phyloP scores from a whole-genome alignment of 495 filamentous ascomycete genomes.

The Talaromyces adpressus region DNA sequence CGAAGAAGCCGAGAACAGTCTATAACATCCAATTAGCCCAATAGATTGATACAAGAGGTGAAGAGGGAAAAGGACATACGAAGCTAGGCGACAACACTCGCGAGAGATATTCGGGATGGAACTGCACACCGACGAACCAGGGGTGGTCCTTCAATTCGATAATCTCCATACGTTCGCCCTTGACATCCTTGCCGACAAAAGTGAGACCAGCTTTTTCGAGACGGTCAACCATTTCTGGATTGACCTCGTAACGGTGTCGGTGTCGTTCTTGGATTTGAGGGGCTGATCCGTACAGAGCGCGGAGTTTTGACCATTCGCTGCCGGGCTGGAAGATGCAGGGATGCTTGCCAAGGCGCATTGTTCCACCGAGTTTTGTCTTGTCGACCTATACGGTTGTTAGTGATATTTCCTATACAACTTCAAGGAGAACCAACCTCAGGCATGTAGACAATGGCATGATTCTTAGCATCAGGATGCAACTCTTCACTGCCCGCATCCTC shows the following conservation, averaged over 20 bases:
- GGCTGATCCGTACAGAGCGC: constrained; percentile 60
- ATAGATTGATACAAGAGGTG: background rate
- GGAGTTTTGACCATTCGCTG: constrained; percentile 73
- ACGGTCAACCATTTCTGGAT: constrained; percentile 28
- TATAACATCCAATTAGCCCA: constrained; percentile 11
- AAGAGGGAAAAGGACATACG: background rate
- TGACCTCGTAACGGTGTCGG: constrained; percentile 43
- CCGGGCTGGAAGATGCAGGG: constrained; percentile 68
- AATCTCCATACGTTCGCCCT: constrained; percentile 82
- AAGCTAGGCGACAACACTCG: background rate
- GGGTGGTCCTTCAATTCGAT: constrained; percentile 85
- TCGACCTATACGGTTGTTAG: constrained; percentile 18
- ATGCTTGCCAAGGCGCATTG: constrained; percentile 82
- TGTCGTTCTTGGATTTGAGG: constrained; percentile 42
- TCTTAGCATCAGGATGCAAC: constrained; percentile 45
- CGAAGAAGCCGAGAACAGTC: constrained; percentile 82
- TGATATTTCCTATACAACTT: too few species aligned
- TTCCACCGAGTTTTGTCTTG: constrained; percentile 71
- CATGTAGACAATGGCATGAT: constrained; percentile 80
- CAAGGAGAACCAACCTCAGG: constrained; percentile 54
- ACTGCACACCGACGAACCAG: constrained; percentile 87
- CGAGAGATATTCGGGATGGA: constrained; percentile 73
- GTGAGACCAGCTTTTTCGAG: constrained; percentile 29
- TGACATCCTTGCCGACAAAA: constrained; percentile 71
- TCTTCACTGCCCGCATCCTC: constrained; percentile 58